Percentiles rank a stretch among this genome's conserved stretches.
phyloP scores from a whole-genome alignment of 1,284 basidiomycete species.

The Cystobasidium sp. region DNA sequence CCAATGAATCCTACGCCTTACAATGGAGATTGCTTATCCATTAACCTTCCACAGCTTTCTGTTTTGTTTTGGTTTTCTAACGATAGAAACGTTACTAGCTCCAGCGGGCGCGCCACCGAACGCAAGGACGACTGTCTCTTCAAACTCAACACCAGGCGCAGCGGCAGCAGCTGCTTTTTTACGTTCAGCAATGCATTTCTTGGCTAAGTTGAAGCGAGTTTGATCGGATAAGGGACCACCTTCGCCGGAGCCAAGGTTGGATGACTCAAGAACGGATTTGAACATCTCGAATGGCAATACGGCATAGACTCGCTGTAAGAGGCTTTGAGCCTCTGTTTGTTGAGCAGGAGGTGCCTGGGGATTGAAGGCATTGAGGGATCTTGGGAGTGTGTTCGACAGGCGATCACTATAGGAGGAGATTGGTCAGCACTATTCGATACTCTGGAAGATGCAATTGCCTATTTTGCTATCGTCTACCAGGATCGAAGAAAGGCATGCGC shows the following conservation, averaged over 20 bases:
- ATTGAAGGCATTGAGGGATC: constrained; percentile 22
- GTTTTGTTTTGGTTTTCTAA: constrained; percentile 35
- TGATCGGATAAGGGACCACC: constrained; percentile 23
- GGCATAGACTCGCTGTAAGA: constrained; percentile 40
- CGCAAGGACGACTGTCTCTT: constrained; percentile 43
- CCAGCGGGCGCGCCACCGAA: constrained; percentile 35
- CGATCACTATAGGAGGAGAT: constrained; percentile 3
- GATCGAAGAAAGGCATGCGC: no score
- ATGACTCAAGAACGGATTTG: constrained; percentile 43
- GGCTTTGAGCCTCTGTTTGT: constrained; percentile 32
- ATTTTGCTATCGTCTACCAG: no score
- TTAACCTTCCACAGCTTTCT: constrained; percentile 44
- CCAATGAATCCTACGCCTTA: neutral
- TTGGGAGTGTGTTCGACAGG: constrained; percentile 10
- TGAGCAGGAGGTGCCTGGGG: constrained; percentile 11
- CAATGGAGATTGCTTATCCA: neutral
- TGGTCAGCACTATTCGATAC: no score
- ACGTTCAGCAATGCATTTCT: constrained; percentile 43
- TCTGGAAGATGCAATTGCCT: no score
- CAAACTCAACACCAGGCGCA: constrained; percentile 11
- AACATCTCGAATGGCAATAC: constrained; percentile 42
- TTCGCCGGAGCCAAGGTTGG: constrained; percentile 37
- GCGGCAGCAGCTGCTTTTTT: constrained; percentile 31
- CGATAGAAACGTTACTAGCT: constrained; percentile 41
- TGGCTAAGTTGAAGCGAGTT: constrained; percentile 43